Conservation (phyloP, 2,329 filamentous ascomycete species). For the Aspergillus brasiliensis region DNA sequence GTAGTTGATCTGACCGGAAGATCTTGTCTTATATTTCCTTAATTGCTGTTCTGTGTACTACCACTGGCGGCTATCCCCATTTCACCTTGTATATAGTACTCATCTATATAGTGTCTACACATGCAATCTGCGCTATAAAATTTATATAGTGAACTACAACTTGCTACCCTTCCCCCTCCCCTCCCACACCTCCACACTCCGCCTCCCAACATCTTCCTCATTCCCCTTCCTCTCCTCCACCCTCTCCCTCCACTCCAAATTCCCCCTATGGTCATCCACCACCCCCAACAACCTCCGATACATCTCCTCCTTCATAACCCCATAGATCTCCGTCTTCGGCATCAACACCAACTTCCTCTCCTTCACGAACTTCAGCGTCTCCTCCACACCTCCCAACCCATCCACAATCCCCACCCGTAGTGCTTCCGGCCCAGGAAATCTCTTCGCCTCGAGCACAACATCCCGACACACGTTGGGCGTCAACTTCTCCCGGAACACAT, state of each 20-base stretch:
- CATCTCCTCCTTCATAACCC: conserved; percentile 73
- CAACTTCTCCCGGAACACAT: conserved; percentile 73
- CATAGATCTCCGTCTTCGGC: conserved; percentile 67
- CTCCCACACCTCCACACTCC: conserved; percentile 56
- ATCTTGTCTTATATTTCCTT: too few species aligned
- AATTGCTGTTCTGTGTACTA: too few species aligned
- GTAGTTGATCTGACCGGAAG: too few species aligned
- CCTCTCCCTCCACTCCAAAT: conserved; percentile 44
- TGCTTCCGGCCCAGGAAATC: conserved; percentile 66
- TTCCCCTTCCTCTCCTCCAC: conserved; percentile 53
- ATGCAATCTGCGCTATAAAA: not conserved
- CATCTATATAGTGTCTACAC: not conserved
- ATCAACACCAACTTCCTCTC: conserved; percentile 64
- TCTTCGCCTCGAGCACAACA: conserved; percentile 72
- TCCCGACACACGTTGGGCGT: conserved; percentile 57
- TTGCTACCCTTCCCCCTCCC: conserved; percentile 32
- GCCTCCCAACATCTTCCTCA: conserved; percentile 45
- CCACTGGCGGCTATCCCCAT: not conserved
- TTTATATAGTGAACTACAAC: conserved; percentile 15
- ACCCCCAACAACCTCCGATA: conserved; percentile 66
- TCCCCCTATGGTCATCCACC: conserved; percentile 57
- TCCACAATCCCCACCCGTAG: conserved; percentile 70
- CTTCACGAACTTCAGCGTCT: conserved; percentile 61
- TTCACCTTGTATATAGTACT: not conserved
- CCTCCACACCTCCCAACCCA: conserved; percentile 64